phyloP scores from a whole-genome alignment of 805 yeast genomes.

The Cyberlindnera euphorbiiphila region DNA sequence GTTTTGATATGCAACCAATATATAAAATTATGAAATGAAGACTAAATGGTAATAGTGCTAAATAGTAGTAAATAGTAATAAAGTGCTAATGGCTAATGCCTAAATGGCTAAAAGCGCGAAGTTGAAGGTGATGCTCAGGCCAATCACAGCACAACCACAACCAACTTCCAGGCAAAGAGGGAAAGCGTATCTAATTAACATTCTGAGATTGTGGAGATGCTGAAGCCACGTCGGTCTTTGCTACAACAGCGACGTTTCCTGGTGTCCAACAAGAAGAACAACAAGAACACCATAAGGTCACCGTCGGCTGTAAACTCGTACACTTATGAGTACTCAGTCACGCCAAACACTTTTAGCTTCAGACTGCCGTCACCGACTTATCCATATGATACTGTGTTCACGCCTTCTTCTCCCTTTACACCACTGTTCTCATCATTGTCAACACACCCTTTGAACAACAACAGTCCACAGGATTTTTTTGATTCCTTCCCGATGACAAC shows the following conservation, averaged over 20 bases:
- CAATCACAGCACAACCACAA: too few relatives aligned
- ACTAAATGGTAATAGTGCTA: not conserved
- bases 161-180: too few relatives aligned
- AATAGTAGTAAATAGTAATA: too few relatives aligned
- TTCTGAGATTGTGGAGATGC: too few relatives aligned
- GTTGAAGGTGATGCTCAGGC: too few relatives aligned
- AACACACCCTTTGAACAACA: slow-evolving; percentile 17
- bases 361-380: slow-evolving; percentile 19
- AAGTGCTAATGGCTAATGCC: too few relatives aligned
- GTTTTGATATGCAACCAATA: not conserved
- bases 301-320: not conserved
- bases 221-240: too few relatives aligned
- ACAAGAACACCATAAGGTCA: too few relatives aligned
- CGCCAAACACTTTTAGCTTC: slow-evolving; percentile 20
- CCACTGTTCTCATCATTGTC: slow-evolving; percentile 17
- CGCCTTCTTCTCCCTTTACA: slow-evolving; percentile 15
- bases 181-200: too few relatives aligned
- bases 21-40: not conserved
- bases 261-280: too few relatives aligned
- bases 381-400: slow-evolving; percentile 14
- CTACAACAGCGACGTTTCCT: too few relatives aligned
- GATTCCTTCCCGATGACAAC: slow-evolving; percentile 20
- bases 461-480: slow-evolving; percentile 19
- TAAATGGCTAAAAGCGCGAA: too few relatives aligned
- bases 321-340: slow-evolving; percentile 23